Percentiles rank a stretch among this genome's conserved stretches.
Conservation (phyloP, 345 rosid genomes). For the Tarenaya hassleriana region DNA sequence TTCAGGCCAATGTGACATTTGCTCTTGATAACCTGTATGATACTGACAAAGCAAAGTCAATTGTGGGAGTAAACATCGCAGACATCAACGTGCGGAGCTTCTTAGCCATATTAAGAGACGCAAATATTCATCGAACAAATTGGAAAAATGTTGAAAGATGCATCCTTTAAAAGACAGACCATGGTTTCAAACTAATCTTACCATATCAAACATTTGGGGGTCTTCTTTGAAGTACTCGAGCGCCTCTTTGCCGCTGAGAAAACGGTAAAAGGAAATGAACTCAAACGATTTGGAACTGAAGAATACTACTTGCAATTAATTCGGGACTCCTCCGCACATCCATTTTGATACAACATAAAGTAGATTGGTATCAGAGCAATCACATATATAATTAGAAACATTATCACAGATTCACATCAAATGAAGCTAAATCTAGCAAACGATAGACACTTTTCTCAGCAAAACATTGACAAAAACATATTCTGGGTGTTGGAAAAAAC, state of each 20-base stretch:
- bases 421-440: too few relatives aligned
- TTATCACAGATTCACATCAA: too few relatives aligned
- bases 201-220: conserved; percentile 77
- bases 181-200: conserved; percentile 24
- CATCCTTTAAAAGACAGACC: conserved; percentile 10
- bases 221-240: conserved; percentile 66
- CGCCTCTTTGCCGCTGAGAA: conserved; percentile 76
- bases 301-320: background rate
- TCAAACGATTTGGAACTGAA: background rate
- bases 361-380: too few relatives aligned
- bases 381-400: too few relatives aligned
- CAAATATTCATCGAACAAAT: background rate
- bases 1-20: conserved; percentile 96
- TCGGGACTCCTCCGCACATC: too few relatives aligned
- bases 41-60: conserved; percentile 43
- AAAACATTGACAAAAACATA: too few relatives aligned
- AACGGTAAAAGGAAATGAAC: background rate
- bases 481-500: too few relatives aligned
- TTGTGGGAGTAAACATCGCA: background rate
- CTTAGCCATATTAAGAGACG: too few relatives aligned
- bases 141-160: conserved; percentile 17
- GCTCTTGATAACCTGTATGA: conserved; percentile 92
- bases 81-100: too few relatives aligned
- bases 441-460: too few relatives aligned
- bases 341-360: too few relatives aligned